A percentile compares a stretch with the other conserved stretches of the same genome.
Conservation (phyloP, 177 flowering plant genomes). For the Tripterygium wilfordii region DNA sequence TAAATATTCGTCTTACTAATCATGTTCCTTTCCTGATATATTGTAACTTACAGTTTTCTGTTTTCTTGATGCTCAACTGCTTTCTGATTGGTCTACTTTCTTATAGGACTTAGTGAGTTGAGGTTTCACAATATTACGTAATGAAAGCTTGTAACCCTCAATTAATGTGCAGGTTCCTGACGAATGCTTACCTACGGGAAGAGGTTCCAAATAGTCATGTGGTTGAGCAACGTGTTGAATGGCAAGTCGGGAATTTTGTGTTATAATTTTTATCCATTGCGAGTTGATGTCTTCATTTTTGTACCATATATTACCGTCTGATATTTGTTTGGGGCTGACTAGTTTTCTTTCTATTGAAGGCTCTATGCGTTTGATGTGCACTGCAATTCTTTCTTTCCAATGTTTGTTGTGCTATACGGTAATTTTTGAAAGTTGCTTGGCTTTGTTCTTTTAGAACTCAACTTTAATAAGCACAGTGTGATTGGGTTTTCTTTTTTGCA, state of each 20-base stretch:
- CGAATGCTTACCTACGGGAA: slow-evolving; percentile 90
- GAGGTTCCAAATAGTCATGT: slow-evolving; percentile 92
- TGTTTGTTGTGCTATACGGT: slow-evolving; percentile 95
- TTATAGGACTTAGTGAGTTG: no score
- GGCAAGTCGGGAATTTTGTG: slow-evolving; percentile 46
- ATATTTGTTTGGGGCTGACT: slow-evolving; percentile 14
- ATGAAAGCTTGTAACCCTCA: no score
- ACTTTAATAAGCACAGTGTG: no score
- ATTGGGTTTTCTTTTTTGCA: slow-evolving; percentile 48
- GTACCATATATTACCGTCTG: not conserved
- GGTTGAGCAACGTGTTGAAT: slow-evolving; percentile 98
- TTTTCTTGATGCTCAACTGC: no score
- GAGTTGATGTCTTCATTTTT: not conserved
- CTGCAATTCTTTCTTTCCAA: slow-evolving; percentile 99
- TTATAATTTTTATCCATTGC: not conserved
- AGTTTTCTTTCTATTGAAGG: slow-evolving; percentile 43
- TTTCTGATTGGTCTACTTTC: no score
- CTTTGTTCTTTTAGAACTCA: no score
- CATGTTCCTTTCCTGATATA: no score
- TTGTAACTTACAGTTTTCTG: no score
- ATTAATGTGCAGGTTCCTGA: slow-evolving; percentile 61
- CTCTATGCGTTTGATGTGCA: slow-evolving; percentile 98
- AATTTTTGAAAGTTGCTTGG: no score
- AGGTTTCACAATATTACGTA: no score
- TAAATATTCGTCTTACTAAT: no score